phyloP scores from a whole-genome alignment of 2,329 filamentous ascomycete genomes.

The Dothistroma septosporum region DNA sequence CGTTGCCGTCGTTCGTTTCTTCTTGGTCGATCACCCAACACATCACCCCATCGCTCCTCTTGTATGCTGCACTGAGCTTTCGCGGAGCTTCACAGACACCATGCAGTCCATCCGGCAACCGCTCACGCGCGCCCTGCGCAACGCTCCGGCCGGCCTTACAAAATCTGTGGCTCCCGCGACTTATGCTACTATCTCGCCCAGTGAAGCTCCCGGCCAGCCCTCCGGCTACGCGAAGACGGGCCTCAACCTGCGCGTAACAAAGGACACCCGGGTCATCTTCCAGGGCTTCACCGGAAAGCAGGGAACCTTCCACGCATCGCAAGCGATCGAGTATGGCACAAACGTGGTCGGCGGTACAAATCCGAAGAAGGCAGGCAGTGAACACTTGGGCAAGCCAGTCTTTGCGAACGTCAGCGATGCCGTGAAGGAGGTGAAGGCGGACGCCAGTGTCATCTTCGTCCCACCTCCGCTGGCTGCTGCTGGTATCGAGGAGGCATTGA shows the following conservation, averaged over 20 bases:
- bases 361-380: conserved; percentile 93
- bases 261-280: conserved; percentile 89
- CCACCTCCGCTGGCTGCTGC: conserved; percentile 90
- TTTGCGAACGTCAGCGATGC: conserved; percentile 87
- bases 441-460: conserved; percentile 91
- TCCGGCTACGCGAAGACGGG: conserved; percentile 36
- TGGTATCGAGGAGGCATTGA: conserved; percentile 94
- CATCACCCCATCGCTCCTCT: conserved; percentile 4
- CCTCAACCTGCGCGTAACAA: conserved; percentile 82
- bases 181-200: conserved; percentile 66
- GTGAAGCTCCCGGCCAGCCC: conserved; percentile 37
- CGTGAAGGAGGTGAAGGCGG: conserved; percentile 84
- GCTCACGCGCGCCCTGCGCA: conserved; percentile 63
- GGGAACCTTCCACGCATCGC: conserved; percentile 86
- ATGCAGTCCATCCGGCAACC: conserved; percentile 86
- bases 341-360: conserved; percentile 98
- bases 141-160: conserved; percentile 48
- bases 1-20: neutral
- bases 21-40: neutral
- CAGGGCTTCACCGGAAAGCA: conserved; percentile 84
- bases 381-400: conserved; percentile 86
- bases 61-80: conserved; percentile 13
- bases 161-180: conserved; percentile 55
- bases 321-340: conserved; percentile 98
- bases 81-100: conserved; percentile 35